Evolutionary conservation across 345 rosid genomes (phyloP).

Genomic region (Erucastrum elatum): DNA sequence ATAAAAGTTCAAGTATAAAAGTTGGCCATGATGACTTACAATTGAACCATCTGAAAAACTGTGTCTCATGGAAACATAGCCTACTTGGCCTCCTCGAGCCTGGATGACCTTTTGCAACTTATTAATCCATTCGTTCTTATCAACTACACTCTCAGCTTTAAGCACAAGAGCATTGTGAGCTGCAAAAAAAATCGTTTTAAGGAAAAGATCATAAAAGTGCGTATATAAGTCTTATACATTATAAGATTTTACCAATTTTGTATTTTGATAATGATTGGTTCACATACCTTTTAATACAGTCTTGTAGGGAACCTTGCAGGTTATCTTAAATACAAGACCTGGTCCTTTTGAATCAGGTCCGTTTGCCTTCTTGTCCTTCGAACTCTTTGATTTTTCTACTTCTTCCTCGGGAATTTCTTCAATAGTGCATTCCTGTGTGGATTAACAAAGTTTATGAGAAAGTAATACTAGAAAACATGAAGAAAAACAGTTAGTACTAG

Average conservation of each 20-base stretch:
- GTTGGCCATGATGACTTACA: slow-evolving; percentile 52
- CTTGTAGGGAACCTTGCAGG: slow-evolving; percentile 88
- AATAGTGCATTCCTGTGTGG: slow-evolving; percentile 75
- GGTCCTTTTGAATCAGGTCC: slow-evolving; percentile 72
- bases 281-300: slow-evolving; percentile 81
- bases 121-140: slow-evolving; percentile 85
- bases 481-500: not conserved
- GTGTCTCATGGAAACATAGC: slow-evolving; percentile 72
- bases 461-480: not conserved
- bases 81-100: slow-evolving; percentile 66
- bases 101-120: slow-evolving; percentile 70
- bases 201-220: slow-evolving; percentile 2
- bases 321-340: slow-evolving; percentile 73
- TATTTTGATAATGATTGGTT: slow-evolving; percentile 20
- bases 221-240: too few relatives aligned
- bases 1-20: slow-evolving; percentile 1
- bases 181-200: slow-evolving; percentile 43
- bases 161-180: slow-evolving; percentile 85
- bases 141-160: slow-evolving; percentile 85
- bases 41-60: slow-evolving; percentile 98
- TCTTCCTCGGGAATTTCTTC: slow-evolving; percentile 85
- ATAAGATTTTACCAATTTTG: too few relatives aligned
- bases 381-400: slow-evolving; percentile 68
- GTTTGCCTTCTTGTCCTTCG: slow-evolving; percentile 83
- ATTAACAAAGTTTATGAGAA: slow-evolving; percentile 11